Evolutionary conservation across 257 asterid species (phyloP), one percentile per base, ranked within the genome.

Genomic region (Salvia splendens): DNA sequence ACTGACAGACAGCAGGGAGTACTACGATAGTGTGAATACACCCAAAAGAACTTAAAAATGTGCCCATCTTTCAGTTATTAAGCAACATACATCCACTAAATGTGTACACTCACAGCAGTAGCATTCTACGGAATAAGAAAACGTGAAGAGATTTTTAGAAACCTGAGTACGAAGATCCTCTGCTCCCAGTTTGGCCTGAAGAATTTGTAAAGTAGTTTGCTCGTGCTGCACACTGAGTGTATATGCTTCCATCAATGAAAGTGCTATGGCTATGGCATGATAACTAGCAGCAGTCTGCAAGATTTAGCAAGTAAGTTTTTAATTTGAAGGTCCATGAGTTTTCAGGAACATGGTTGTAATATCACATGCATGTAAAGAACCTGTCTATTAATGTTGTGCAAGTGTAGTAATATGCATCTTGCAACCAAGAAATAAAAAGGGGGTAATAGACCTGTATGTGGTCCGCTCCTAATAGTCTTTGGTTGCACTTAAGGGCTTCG

Each of bases 141-240:
- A 36, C 57, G 52, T 16, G 56, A 48, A 46, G 24, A 51, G 43
- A 67, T 12, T 55, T 6, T 55, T 73, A 74, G 61, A 56, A 64
- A 94, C 99, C 99, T 94, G 99, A 66, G 99, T 91, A 66, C 99
- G 99, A 45, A 94, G 95, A 85, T 94, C 99, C 70, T 91, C 96
- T 72, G 86, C 80, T 72, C 99, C 99, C 56, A 94, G 81, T 84
- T 94, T 94, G 76, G 88, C 87, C 82, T 84, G 95, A 79, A 94
- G 98, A 84, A 94, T 94, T 78, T 83, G 92, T 47, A 94, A 85
- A n/a, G 98, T 91, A 57, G 99, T 94, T 80, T 91, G 96, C 73
- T 94, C 99, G 69, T 94, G 99, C 78, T 88, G 98, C 79, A 94
- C 96, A 47, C 99, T 94, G 74, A 94, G 88, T 20, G 99, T 83